phyloP scores from a whole-genome alignment of 495 filamentous ascomycete species.

The Cercophora newfieldiana region DNA sequence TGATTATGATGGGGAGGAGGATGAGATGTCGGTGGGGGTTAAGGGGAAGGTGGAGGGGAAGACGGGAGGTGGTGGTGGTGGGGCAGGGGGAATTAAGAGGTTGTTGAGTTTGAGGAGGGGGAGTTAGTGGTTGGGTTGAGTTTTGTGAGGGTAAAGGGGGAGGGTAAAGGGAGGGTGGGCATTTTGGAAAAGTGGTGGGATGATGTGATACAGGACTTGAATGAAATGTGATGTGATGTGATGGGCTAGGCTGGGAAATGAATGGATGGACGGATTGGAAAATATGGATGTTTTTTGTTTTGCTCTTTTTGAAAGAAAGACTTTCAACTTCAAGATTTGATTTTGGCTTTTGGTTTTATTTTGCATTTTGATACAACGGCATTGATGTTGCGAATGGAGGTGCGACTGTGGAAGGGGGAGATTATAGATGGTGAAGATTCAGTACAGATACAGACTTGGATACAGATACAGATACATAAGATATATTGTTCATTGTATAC shows the following conservation, averaged over 20 bases:
- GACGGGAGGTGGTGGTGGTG: no score
- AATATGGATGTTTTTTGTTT: background rate
- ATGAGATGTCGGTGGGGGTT: conserved; percentile 9
- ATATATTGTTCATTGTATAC: no score
- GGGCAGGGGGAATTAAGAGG: conserved; percentile 24
- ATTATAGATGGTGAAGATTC: no score
- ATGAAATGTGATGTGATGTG: background rate
- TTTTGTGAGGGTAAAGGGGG: no score
- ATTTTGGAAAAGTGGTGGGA: background rate
- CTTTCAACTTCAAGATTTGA: background rate
- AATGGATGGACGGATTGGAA: background rate
- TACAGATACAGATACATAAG: no score
- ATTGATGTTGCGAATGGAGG: no score
- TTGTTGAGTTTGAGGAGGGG: conserved; percentile 23
- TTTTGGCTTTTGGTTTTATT: background rate
- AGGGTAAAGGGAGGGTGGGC: no score
- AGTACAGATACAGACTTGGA: no score
- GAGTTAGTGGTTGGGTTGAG: background rate
- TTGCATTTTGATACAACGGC: no score
- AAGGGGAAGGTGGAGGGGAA: conserved; percentile 12
- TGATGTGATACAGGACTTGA: background rate
- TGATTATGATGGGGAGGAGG: conserved; percentile 38
- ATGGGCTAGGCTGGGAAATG: background rate
- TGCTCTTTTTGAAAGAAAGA: background rate
- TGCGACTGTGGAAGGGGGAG: no score